Conservation (phyloP, 2,329 filamentous ascomycete species). For the Aspergillus fructus region DNA sequence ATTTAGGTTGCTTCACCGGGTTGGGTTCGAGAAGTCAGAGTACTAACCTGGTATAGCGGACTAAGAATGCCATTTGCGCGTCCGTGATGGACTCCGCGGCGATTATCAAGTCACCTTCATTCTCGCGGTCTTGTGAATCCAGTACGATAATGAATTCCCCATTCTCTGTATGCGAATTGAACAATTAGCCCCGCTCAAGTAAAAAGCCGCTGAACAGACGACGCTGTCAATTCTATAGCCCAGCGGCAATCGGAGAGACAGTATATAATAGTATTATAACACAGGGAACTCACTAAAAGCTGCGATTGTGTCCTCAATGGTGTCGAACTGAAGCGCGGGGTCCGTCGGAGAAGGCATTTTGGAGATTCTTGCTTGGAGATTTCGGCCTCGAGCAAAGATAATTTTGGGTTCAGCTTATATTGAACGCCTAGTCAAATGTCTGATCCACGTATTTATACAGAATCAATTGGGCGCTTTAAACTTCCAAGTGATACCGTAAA, state of each 20-base stretch:
- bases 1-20: neutral
- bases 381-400: neutral
- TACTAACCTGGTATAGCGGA: constrained; percentile 71
- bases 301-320: constrained; percentile 43
- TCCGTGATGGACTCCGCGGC: constrained; percentile 81
- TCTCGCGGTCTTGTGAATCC: constrained; percentile 88
- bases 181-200: constrained; percentile 4
- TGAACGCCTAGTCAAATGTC: neutral
- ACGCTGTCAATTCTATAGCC: neutral
- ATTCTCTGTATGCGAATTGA: constrained; percentile 51
- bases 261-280: neutral
- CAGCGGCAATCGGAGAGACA: neutral
- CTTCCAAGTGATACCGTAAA: neutral
- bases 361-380: neutral
- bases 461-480: neutral
- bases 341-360: constrained; percentile 38
- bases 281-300: constrained; percentile 40
- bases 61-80: constrained; percentile 92
- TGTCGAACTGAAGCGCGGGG: constrained; percentile 37
- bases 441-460: neutral
- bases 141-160: constrained; percentile 96
- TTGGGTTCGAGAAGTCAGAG: neutral
- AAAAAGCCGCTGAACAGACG: neutral
- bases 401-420: neutral
- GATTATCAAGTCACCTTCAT: constrained; percentile 97